Conservation (phyloP, 1,284 basidiomycete genomes). For the Limonomyces culmigenus region DNA sequence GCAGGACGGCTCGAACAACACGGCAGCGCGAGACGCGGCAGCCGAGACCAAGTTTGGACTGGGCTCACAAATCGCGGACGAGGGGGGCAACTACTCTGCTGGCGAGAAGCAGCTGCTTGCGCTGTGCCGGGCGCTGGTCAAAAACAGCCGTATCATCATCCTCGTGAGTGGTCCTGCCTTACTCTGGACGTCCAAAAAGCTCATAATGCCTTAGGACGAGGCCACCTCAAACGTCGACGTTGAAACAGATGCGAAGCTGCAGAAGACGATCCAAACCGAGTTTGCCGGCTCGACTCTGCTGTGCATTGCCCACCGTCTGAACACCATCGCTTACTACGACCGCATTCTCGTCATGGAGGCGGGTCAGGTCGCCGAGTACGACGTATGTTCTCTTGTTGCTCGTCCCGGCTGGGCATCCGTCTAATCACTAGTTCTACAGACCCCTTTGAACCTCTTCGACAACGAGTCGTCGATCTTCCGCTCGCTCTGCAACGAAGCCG, state of each 20-base stretch:
- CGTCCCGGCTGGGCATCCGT: slow-evolving; percentile 52
- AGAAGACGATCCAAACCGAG: slow-evolving; percentile 56
- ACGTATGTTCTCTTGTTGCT: slow-evolving; percentile 46
- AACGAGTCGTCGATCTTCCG: slow-evolving; percentile 55
- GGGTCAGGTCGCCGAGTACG: slow-evolving; percentile 35
- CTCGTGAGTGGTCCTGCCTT: slow-evolving; percentile 26
- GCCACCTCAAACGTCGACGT: slow-evolving; percentile 77
- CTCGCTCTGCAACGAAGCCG: slow-evolving; percentile 59
- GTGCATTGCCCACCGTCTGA: slow-evolving; percentile 63
- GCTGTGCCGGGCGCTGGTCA: slow-evolving; percentile 54
- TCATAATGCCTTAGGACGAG: slow-evolving; percentile 30
- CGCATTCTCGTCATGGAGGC: slow-evolving; percentile 61
- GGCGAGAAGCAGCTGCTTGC: slow-evolving; percentile 70
- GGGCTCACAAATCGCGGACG: slow-evolving; percentile 43
- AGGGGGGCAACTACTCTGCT: slow-evolving; percentile 56
- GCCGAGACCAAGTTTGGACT: slow-evolving; percentile 56
- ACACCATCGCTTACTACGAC: slow-evolving; percentile 69
- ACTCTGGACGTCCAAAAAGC: slow-evolving; percentile 4
- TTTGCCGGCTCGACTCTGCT: slow-evolving; percentile 47
- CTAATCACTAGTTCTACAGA: slow-evolving; percentile 47
- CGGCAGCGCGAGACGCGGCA: too few species aligned
- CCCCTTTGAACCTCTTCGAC: slow-evolving; percentile 57
- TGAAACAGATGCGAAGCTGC: slow-evolving; percentile 66
- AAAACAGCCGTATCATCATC: slow-evolving; percentile 53
- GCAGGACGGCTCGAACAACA: background rate